A percentile compares a stretch with the other conserved stretches of the same genome.
Evolutionary conservation across 192 early-diverging fungal species (phyloP).

Genomic region (Coemansia sp.): DNA sequence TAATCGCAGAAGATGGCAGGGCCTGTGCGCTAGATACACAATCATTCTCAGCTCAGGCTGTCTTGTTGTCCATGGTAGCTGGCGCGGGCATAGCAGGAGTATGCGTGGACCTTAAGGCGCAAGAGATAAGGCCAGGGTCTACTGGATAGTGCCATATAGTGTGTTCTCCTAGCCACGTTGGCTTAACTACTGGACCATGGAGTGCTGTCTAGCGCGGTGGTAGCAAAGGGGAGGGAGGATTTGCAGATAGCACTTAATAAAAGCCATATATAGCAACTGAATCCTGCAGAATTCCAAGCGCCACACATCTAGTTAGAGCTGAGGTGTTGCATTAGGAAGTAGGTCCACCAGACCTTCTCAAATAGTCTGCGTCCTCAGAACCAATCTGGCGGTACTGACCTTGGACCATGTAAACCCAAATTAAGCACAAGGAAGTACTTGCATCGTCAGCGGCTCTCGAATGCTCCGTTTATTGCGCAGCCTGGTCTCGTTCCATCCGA

Average conservation of each 20-base stretch:
- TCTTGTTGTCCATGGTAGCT: not conserved
- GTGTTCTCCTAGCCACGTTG: not conserved
- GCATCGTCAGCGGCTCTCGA: not conserved
- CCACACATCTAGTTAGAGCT: not conserved
- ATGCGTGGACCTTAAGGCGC: not conserved
- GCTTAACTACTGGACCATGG: not conserved
- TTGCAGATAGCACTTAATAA: not conserved
- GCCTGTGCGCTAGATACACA: slow-evolving; percentile 10
- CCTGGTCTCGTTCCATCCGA: not conserved
- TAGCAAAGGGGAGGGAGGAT: slow-evolving; percentile 2
- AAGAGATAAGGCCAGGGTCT: not conserved
- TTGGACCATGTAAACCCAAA: not conserved
- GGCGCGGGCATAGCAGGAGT: not conserved
- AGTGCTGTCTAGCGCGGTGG: not conserved
- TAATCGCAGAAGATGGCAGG: not conserved
- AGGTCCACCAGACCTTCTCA: not conserved
- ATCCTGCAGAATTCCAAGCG: slow-evolving; percentile 3
- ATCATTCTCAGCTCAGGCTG: not conserved
- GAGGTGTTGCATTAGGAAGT: not conserved
- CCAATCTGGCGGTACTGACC: not conserved
- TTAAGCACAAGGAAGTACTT: not conserved
- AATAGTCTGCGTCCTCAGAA: not conserved
- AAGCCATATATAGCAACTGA: not conserved
- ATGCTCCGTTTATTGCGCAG: not conserved
- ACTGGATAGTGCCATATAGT: not conserved